phyloP scores from a whole-genome alignment of 2,329 filamentous ascomycete species.

The Pseudogymnoascus sp. region DNA sequence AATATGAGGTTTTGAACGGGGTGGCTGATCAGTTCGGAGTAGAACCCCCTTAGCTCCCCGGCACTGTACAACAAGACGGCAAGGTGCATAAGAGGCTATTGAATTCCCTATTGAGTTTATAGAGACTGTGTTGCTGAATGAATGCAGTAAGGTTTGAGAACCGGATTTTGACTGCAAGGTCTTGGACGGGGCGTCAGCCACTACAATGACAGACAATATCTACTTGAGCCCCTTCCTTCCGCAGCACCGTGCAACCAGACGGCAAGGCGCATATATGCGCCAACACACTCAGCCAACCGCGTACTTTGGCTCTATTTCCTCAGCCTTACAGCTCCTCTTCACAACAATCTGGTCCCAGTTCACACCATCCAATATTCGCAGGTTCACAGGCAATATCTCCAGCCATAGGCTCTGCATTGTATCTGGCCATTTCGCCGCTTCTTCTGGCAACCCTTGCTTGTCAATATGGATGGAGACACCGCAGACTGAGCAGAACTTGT shows the following conservation, averaged over 20 bases:
- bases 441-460: not conserved
- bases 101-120: not conserved
- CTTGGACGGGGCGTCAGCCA: not conserved
- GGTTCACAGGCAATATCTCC: not conserved
- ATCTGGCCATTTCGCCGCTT: not conserved
- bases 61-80: not conserved
- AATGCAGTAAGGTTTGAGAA: not conserved
- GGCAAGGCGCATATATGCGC: not conserved
- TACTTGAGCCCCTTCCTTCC: not conserved
- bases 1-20: not conserved
- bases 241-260: not conserved
- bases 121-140: not conserved
- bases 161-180: not conserved
- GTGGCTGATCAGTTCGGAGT: not conserved
- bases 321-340: not conserved
- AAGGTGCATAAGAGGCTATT: not conserved
- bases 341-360: not conserved
- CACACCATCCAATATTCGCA: not conserved
- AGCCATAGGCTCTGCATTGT: not conserved
- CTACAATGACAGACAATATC: not conserved
- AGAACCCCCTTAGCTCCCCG: not conserved
- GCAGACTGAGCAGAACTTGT: not conserved
- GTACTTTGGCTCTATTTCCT: not conserved
- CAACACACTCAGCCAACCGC: not conserved
- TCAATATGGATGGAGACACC: not conserved